phyloP scores from a whole-genome alignment of 2,329 filamentous ascomycete species.

The Arachnomyces sp. region DNA sequence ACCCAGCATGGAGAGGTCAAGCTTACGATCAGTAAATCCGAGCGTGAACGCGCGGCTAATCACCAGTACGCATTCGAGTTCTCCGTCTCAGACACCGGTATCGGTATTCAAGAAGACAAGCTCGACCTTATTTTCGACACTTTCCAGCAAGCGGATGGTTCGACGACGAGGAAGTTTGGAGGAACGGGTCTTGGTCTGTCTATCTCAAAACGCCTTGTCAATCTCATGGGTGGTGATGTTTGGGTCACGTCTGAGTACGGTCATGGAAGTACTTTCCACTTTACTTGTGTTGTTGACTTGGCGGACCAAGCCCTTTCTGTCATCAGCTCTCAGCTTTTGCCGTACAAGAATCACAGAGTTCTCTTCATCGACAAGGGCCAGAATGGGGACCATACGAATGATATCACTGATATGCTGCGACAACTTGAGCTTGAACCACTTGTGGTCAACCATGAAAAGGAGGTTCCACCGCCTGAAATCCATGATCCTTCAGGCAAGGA shows the following conservation, averaged over 20 bases:
- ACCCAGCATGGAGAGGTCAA: slow-evolving; percentile 95
- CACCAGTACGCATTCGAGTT: slow-evolving; percentile 93
- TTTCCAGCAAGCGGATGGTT: slow-evolving; percentile 96
- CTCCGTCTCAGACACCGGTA: slow-evolving; percentile 90
- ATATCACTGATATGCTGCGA: slow-evolving; percentile 69
- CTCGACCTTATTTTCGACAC: slow-evolving; percentile 96
- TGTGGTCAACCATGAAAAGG: slow-evolving; percentile 68
- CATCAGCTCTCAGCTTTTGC: slow-evolving; percentile 67
- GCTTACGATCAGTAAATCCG: slow-evolving; percentile 72
- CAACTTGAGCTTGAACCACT: slow-evolving; percentile 72
- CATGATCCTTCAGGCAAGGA: slow-evolving; percentile 42
- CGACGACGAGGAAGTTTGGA: slow-evolving; percentile 91
- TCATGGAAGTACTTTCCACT: slow-evolving; percentile 89
- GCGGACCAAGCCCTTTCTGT: slow-evolving; percentile 69
- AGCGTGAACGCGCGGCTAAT: slow-evolving; percentile 54
- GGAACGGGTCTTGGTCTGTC: slow-evolving; percentile 89
- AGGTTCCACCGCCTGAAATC: slow-evolving; percentile 51
- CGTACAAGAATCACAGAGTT: slow-evolving; percentile 88
- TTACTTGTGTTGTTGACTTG: slow-evolving; percentile 83
- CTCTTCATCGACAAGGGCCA: slow-evolving; percentile 89
- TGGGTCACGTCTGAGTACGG: slow-evolving; percentile 93
- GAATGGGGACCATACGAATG: slow-evolving; percentile 55
- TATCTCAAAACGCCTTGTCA: slow-evolving; percentile 90
- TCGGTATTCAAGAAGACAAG: slow-evolving; percentile 92
- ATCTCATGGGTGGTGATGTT: slow-evolving; percentile 90